Base-by-base conservation (phyloP, 805 yeast species). In the Zygosaccharomyces siamensis region DNA sequence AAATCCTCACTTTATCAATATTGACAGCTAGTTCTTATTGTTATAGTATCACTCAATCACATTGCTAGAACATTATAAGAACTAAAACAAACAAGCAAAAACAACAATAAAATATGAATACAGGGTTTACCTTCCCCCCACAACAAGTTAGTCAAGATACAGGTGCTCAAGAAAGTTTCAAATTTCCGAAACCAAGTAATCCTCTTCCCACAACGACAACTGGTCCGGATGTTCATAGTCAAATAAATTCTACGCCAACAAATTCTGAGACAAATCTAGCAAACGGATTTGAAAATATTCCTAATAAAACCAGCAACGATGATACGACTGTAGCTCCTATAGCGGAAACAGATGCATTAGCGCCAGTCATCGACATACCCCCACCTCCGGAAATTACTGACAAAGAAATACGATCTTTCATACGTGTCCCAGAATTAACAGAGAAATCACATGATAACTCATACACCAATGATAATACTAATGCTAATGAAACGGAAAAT, bases 61-160 rank as follows among this genome's bases (percentile, higher is more conserved):
- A 26, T 26, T 10, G 10, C 28, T 26, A 26, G 28, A 26, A 10
- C 5, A 14, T 41, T 18, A 10, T 24, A 21, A 30, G 24, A 5
- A 31, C 14, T 7, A 16, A 21, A 23, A 23, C 20, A 18, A 18
- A 18, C 20, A 18, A 18, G 3, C 20, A 18, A 18, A 18, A 18
- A 18, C 20, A 18, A 18, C 20, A 18, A 18, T 18, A 18, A 41
- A 40, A 10, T 12, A 64, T 64, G 68, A 59, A 61, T 23, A 51
- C 63, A 6, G 61, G 58, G 10, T 62, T 57, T 41, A 63, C 60
- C 5, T 63, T 63, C 36, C 66, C 66, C 7, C 55, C 61, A 3
- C 61, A 56, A n/a, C 39, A 46, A 6, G 28, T 38, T 12, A 46
- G 39, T 18, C 11, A 40, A 24, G 45, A 31, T 23, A 33, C 37